Base-by-base conservation (phyloP, 2,329 filamentous ascomycete species). In the Pseudocercospora ulei region DNA sequence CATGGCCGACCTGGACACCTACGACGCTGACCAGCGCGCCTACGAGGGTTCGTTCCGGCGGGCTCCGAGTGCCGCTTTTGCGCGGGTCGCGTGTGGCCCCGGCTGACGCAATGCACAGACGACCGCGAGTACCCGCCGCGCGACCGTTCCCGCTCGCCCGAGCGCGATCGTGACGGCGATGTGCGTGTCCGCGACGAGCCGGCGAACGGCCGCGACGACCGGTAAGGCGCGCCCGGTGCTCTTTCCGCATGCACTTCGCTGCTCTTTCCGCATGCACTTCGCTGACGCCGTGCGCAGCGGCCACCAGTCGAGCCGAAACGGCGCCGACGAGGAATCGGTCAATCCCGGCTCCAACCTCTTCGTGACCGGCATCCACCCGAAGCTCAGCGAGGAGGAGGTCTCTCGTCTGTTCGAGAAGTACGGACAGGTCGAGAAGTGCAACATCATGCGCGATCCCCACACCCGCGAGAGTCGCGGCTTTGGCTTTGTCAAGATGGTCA, bases 371-470 rank as follows among this genome's bases (percentile, higher is more conserved):
- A 98, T 98, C 52, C 86, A 96, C 63, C 90, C 90, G 41, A 82
- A 83, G 56, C 75, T 98, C 51, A 79, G 75, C 31, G 90, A 98
- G 64, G 75, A 79, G 9, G 90, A 96, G 61, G 84, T 98, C 46
- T 82, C 82, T 38, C 86, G 86, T 62, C 79, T 98, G 51, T 98
- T 98, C 60, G 86, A 95, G 68, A 98, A 96, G 68, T 96, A 96
- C 58, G 90, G 90, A 54, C 86, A 94, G 61, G 90, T 98, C 36
- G 88, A 96, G 69, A 96, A 92, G 68, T 96, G 88, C 70, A 92
- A 95, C 65, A 98, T 98, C 69, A 98, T 98, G 90, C 78, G 88
- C 59, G 90, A 98, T 61, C 90, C 90, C 47, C 90, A 98, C 66
- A 92, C 84, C 58, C 93, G 94, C 68, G 90, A 98, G 67, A 96